Evolutionary conservation across 371 early-diverging fungal genomes (phyloP), one percentile per base, ranked within the genome.

Genomic region (Blakeslea trispora): DNA sequence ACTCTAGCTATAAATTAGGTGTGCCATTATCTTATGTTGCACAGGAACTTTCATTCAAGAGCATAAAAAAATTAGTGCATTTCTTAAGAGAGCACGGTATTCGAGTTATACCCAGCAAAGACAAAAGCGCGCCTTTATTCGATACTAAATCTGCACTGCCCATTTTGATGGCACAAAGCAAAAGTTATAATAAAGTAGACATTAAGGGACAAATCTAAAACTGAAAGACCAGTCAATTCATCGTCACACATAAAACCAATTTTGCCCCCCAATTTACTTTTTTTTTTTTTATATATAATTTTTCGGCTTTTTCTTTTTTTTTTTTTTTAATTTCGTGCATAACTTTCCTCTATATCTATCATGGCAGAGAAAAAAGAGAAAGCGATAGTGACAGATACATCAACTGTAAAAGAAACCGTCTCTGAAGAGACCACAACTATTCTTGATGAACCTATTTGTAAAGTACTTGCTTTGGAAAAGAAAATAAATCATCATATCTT

Each of bases 131-230:
- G 53, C 28, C 28, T 28, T 61, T 57, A 24, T 50, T 87, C 15
- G 82, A 82, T 54, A 81, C 84, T 18, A 87, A 82, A 50, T 46
- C 61, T 15, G 83, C 86, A 9, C 60, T 78, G n/a, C 80, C 81
- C 6, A 52, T 55, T 17, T 61, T 81, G 19, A 35, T 69, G n/a
- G 80, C 77, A 5, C 74, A 82, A 40, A 71, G 71, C 43, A 74
- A 77, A 52, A 81, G 80, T 44, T 85, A 82, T 54, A 80, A 66
- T 21, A 86, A 74, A 54, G 77, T 89, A 11, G 90, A 89, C 54
- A 83, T 89, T 53, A 89, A 89, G 61, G 90, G 90, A 15, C 90
- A 64, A 37, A 59, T 64, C 28, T 64, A 64, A 46, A 49, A 32
- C 31, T n/a, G 39, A 85, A 52, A 78, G 19, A 22, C 19, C 8